Evolutionary conservation across 768 basidiomycete species (phyloP).

Genomic region (Hericium coralloides): DNA sequence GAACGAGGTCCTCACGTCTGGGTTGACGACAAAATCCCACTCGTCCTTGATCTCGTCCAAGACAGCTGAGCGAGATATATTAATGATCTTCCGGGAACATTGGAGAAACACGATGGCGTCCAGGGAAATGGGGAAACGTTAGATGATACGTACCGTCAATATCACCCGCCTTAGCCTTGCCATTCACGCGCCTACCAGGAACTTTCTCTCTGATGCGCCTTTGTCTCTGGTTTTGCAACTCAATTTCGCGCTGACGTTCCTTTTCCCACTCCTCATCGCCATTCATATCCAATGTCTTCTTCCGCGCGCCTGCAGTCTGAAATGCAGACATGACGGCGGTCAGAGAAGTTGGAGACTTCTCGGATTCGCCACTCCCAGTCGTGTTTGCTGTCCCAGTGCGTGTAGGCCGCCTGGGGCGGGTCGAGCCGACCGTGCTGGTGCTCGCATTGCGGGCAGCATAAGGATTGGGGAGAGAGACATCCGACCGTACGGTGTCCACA

Average conservation of each 20-base stretch:
- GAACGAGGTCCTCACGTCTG: constrained; percentile 46
- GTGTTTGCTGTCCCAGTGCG: constrained; percentile 4
- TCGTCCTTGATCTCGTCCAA: constrained; percentile 81
- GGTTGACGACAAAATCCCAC: constrained; percentile 82
- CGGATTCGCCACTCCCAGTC: constrained; percentile 7
- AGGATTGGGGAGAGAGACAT: constrained; percentile 4
- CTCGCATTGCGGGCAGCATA: constrained; percentile 10
- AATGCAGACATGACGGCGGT: constrained; percentile 60
- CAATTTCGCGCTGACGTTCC: constrained; percentile 51
- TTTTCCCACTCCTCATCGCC: constrained; percentile 48
- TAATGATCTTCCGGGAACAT: too few species aligned
- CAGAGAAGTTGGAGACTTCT: constrained; percentile 9
- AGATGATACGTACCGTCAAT: constrained; percentile 55
- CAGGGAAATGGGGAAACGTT: not conserved
- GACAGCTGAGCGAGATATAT: constrained; percentile 41
- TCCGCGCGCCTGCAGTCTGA: constrained; percentile 51
- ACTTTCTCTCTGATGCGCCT: constrained; percentile 61
- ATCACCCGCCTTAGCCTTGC: constrained; percentile 60
- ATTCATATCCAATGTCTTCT: constrained; percentile 44
- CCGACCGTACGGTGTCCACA: constrained; percentile 12
- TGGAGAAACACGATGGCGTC: not conserved
- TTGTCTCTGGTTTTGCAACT: constrained; percentile 57
- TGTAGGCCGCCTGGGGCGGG: not conserved
- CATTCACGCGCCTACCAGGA: constrained; percentile 44
- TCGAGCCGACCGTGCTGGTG: not conserved